Base-by-base conservation (phyloP, 495 filamentous ascomycete species). In the Thermothielavioides terrestris region DNA sequence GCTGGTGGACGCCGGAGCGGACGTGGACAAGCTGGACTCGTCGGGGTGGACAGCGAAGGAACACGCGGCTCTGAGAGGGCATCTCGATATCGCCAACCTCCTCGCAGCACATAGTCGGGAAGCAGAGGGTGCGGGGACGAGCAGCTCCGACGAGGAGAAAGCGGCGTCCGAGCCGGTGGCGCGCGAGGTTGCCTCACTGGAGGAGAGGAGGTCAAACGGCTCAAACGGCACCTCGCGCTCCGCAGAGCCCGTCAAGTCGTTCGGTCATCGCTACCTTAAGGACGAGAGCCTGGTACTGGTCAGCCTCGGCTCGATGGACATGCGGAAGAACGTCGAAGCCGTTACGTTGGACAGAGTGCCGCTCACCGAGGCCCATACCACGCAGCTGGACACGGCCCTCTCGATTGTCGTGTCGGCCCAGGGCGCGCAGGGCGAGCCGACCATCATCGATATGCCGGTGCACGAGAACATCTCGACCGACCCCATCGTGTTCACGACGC, bases 1-100 rank as follows among this genome's bases (percentile, higher is more conserved):
- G 21, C 74, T 98, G 9, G 74, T 95, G 36, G 77, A 80, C 21
- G 83, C 85, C 23, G 87, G 87, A 0, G 85, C 85, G 1, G 78
- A 92, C 42, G 60, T 89, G 12, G 81, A 83, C 43, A 80, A 76
- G 40, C 64, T 68, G 8, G 92, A 97, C 63, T 81, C 81, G 2
- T 96, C 89, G 42, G 92, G 92, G 7, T 98, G 94, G 94, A 95
- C 88, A 1, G 82, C 90, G 2, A 88, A 83, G 68, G 92, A 98
- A 61, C 92, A 97, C 68, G 92, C 92, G 4, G 84, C 87, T 0
- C 68, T 98, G 30, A 71, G 92, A 56, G 92, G 92, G 0, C 89
- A 98, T 60, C 71, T 96, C 32, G 68, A 75, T 3, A 88, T 96
- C 53, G 86, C 88, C 8, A 74, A 75, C 22, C 75, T 76, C 28